Percentiles rank a stretch among this genome's conserved stretches.
These are phyloP conservation scores for Stagonosporopsis tanaceti DNA, from an alignment of 2,329 filamentous ascomycete species.

Conservation along the genomic window DNA sequence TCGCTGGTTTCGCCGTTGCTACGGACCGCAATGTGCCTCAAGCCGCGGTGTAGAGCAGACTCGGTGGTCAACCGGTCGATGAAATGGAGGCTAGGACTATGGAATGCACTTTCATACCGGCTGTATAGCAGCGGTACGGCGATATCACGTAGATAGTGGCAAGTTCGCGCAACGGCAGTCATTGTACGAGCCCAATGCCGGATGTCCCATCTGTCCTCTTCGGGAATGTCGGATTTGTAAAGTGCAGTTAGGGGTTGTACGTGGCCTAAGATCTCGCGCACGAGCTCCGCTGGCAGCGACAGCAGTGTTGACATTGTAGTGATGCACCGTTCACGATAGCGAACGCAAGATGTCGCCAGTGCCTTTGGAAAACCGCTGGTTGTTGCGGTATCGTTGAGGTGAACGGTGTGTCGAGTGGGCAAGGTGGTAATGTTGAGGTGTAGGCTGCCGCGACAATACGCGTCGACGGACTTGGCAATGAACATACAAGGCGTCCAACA, in stretches of 20 bases:
- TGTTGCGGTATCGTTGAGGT: neutral
- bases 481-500: neutral
- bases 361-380: neutral
- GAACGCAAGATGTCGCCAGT: neutral
- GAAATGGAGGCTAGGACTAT: neutral
- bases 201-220: neutral
- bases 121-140: slow-evolving; percentile 3
- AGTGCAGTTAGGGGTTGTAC: neutral
- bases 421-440: too few species aligned
- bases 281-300: neutral
- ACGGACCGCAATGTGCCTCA: neutral
- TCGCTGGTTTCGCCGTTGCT: too few species aligned
- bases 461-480: neutral
- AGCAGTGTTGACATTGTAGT: neutral
- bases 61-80: neutral
- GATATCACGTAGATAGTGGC: neutral
- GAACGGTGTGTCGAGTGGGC: neutral
- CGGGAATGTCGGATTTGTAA: neutral
- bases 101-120: neutral
- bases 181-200: slow-evolving; percentile 4
- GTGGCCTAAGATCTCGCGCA: neutral
- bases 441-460: neutral
- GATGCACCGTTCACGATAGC: neutral
- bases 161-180: neutral
- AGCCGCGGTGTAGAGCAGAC: neutral